phyloP scores from a whole-genome alignment of 1,139 yeast genomes.

The Candida labiduridarum region DNA sequence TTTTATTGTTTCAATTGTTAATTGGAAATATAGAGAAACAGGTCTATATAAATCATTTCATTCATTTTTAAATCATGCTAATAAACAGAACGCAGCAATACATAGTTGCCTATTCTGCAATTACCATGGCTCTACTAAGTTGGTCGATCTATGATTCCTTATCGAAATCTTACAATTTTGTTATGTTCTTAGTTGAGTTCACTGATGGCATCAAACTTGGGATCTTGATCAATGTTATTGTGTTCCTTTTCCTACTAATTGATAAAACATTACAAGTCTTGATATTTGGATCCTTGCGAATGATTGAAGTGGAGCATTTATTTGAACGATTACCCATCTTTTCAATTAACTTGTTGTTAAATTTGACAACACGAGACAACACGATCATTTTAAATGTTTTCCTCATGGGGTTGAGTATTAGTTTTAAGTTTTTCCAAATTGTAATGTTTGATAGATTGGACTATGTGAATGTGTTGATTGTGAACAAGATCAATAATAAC shows the following conservation, averaged over 20 bases:
- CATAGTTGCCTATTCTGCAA: conserved; percentile 27
- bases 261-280: conserved; percentile 50
- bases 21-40: too few relatives aligned
- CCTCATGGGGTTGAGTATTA: conserved; percentile 48
- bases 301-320: conserved; percentile 77
- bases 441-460: conserved; percentile 68
- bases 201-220: conserved; percentile 40
- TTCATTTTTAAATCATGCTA: conserved; percentile 4
- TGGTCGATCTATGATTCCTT: conserved; percentile 33
- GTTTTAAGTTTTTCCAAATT: conserved; percentile 75
- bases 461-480: conserved; percentile 41
- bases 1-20: too few relatives aligned
- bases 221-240: conserved; percentile 32
- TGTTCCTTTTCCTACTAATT: conserved; percentile 38
- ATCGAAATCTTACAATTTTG: conserved; percentile 27
- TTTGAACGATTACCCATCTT: conserved; percentile 67
- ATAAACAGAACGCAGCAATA: conserved; percentile 20
- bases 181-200: conserved; percentile 32
- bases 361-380: conserved; percentile 61
- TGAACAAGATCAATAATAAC: conserved; percentile 29
- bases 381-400: conserved; percentile 52
- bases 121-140: conserved; percentile 27
- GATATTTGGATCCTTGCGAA: conserved; percentile 75
- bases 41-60: background rate
- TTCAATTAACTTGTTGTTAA: conserved; percentile 60